Percentiles rank a stretch among this genome's conserved stretches.
phyloP scores from a whole-genome alignment of 805 yeast species.

The Cyberlindnera xylosilytica region DNA sequence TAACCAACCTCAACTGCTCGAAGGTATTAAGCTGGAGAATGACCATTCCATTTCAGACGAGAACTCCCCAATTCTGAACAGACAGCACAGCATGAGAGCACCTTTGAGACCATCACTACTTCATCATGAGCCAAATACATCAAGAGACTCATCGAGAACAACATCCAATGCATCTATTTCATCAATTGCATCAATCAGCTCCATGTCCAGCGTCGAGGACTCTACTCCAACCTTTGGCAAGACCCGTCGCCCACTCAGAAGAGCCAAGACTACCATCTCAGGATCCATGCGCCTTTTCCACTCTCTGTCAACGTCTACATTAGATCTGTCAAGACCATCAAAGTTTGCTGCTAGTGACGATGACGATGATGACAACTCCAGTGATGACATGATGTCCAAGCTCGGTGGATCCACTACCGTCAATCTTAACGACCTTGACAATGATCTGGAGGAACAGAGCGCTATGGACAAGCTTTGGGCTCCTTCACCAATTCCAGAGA shows the following conservation, averaged over 20 bases:
- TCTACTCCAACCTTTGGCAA: constrained; percentile 6
- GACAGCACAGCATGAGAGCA: constrained; percentile 3
- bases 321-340: constrained; percentile 15
- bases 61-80: constrained; percentile 7
- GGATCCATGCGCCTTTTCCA: constrained; percentile 15
- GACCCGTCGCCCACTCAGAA: constrained; percentile 16
- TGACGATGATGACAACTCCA: constrained; percentile 11
- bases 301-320: constrained; percentile 20
- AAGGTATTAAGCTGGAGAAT: constrained; percentile 6
- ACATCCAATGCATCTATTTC: constrained; percentile 25
- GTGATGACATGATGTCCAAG: constrained; percentile 7
- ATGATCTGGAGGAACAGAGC: constrained; percentile 9
- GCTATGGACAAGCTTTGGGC: constrained; percentile 25
- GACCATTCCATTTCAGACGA: constrained; percentile 4
- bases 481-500: constrained; percentile 27
- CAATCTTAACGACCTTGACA: constrained; percentile 9
- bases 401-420: constrained; percentile 1
- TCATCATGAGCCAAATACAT: constrained; percentile 3
- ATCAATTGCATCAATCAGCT: constrained; percentile 22
- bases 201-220: constrained; percentile 24
- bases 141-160: constrained; percentile 18
- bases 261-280: constrained; percentile 22
- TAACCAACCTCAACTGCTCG: constrained; percentile 9
- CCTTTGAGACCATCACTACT: constrained; percentile 13
- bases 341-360: constrained; percentile 6